Evolutionary conservation across 192 early-diverging fungal species (phyloP).

Genomic region (Coemansia sp.): DNA sequence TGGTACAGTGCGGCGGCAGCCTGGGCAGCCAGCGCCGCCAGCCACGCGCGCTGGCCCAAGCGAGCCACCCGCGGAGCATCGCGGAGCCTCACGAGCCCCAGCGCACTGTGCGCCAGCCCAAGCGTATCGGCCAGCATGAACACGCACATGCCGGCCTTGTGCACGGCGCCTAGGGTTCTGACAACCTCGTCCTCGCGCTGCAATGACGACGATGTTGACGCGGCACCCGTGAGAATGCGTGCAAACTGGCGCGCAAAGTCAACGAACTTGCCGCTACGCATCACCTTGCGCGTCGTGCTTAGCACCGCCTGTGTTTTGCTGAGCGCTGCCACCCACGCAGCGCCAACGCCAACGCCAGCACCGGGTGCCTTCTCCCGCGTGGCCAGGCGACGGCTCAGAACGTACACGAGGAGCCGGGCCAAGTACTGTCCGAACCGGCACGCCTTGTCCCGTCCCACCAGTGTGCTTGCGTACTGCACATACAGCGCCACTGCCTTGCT

Average conservation of each 20-base stretch:
- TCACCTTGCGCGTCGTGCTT: constrained; percentile 40
- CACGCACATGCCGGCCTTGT: constrained; percentile 49
- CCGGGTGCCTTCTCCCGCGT: constrained; percentile 16
- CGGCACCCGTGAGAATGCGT: constrained; percentile 10
- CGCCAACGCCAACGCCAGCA: background rate
- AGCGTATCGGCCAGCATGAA: constrained; percentile 50
- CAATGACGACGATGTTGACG: too few relatives aligned
- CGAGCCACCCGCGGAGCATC: constrained; percentile 27
- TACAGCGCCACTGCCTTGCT: constrained; percentile 32
- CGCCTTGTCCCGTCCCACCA: constrained; percentile 75
- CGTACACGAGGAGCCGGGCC: constrained; percentile 72
- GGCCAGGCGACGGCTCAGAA: constrained; percentile 21
- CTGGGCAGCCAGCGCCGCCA: constrained; percentile 40
- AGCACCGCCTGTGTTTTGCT: constrained; percentile 25
- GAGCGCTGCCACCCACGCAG: constrained; percentile 32
- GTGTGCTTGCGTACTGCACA: constrained; percentile 62
- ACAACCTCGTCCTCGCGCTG: constrained; percentile 30
- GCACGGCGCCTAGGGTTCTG: constrained; percentile 20
- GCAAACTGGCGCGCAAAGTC: constrained; percentile 33
- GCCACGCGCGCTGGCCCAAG: constrained; percentile 41
- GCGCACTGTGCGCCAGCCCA: constrained; percentile 27
- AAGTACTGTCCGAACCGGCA: constrained; percentile 87
- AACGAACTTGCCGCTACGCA: constrained; percentile 51
- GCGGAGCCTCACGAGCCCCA: constrained; percentile 28
- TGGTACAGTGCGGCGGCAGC: constrained; percentile 31